These are phyloP conservation scores for Penicillium sumatraense DNA, from an alignment of 2,329 filamentous ascomycete genomes.

Conservation along the genomic window DNA sequence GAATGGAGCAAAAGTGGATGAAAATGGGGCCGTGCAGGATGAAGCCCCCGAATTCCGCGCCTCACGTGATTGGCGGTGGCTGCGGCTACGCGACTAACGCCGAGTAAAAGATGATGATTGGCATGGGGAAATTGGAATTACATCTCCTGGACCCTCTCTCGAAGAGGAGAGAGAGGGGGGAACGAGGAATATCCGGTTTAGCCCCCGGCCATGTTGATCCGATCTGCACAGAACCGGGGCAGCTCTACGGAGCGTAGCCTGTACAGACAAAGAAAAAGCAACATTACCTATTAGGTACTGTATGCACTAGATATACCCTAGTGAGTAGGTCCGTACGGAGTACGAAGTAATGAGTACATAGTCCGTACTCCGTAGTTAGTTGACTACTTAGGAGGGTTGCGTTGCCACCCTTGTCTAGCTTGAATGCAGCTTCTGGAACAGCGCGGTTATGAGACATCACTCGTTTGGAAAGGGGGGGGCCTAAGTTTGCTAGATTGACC, in stretches of 20 bases:
- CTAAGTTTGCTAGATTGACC: neutral
- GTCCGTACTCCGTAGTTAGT: neutral
- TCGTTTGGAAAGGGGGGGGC: neutral
- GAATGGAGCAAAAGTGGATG: neutral
- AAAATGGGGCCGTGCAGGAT: neutral
- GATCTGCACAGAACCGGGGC: slow-evolving; percentile 30
- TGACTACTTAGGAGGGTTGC: neutral
- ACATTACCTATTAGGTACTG: no score
- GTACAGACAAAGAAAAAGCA: slow-evolving; percentile 9
- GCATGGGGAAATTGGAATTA: slow-evolving; percentile 9
- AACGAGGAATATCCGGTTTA: neutral
- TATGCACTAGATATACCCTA: no score
- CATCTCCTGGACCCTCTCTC: neutral
- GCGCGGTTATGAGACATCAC: slow-evolving; percentile 3
- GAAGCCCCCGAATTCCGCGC: neutral
- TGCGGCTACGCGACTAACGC: slow-evolving; percentile 33
- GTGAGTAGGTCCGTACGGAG: no score
- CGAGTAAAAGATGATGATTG: slow-evolving; percentile 16
- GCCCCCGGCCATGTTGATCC: slow-evolving; percentile 25
- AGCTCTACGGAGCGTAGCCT: slow-evolving; percentile 17
- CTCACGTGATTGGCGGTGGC: slow-evolving; percentile 21
- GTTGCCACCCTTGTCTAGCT: neutral
- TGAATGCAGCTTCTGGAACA: neutral
- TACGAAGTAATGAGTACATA: no score
- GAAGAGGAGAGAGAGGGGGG: neutral